Conservation (phyloP, 1,284 basidiomycete genomes). For the Dichomitus squalens region DNA sequence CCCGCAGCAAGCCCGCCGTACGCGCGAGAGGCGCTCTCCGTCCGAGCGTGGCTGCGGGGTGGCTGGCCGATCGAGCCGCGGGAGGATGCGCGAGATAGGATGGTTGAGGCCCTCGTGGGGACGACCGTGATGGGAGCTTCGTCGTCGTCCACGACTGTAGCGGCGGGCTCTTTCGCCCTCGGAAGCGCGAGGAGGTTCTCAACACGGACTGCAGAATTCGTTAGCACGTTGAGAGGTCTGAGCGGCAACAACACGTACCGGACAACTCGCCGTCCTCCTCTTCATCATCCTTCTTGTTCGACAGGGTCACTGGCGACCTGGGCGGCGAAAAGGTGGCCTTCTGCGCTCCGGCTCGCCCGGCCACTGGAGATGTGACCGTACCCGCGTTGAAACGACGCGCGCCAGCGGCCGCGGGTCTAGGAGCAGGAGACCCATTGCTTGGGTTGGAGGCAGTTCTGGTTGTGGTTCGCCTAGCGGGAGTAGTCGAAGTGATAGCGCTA, state of each 20-base stretch:
- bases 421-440: conserved; percentile 8
- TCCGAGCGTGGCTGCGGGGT: conserved; percentile 7
- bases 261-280: conserved; percentile 23
- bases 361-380: conserved; percentile 14
- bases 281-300: conserved; percentile 8
- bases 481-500: conserved; percentile 3
- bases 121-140: conserved; percentile 4
- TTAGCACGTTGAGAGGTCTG: not conserved
- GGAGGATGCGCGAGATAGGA: conserved; percentile 15
- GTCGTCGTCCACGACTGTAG: not conserved
- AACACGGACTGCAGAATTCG: conserved; percentile 20
- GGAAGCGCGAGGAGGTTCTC: conserved; percentile 29
- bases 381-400: conserved; percentile 1
- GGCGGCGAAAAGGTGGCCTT: conserved; percentile 27
- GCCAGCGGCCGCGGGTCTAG: conserved; percentile 1
- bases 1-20: not conserved
- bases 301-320: conserved; percentile 17
- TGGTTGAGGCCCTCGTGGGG: conserved; percentile 19
- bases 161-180: conserved; percentile 21
- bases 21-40: conserved; percentile 10
- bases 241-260: conserved; percentile 13
- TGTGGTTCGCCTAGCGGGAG: conserved; percentile 18
- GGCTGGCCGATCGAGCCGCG: conserved; percentile 11
- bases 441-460: conserved; percentile 14
- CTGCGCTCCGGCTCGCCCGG: conserved; percentile 4